These are phyloP conservation scores for Brasilioporus rufonigricans DNA, from an alignment of 768 basidiomycete genomes.

Conservation along the genomic window DNA sequence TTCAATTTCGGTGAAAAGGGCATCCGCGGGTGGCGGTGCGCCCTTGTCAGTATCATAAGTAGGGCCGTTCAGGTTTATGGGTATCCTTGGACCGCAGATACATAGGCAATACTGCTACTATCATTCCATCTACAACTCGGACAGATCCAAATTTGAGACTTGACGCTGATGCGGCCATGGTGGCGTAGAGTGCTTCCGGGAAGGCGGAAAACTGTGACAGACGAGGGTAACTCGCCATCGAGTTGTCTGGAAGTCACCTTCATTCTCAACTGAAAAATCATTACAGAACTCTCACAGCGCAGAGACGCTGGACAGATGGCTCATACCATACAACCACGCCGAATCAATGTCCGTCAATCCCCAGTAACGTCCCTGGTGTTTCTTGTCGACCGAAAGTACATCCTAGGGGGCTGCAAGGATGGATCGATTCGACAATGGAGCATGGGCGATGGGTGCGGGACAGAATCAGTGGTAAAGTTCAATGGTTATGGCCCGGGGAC, in stretches of 20 bases:
- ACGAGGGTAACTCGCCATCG: no score
- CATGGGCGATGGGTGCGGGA: neutral
- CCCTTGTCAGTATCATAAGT: no score
- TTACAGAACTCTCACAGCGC: neutral
- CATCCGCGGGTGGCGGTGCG: no score
- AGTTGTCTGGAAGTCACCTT: neutral
- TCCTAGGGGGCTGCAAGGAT: constrained; percentile 4
- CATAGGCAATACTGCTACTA: no score
- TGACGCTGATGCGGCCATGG: no score
- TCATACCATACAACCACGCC: neutral
- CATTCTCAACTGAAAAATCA: neutral
- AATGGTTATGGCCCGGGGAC: neutral
- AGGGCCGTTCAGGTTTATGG: no score
- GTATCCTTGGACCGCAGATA: no score
- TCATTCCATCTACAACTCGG: no score
- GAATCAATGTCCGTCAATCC: neutral
- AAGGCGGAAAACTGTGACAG: no score
- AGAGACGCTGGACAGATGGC: neutral
- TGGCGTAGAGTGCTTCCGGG: no score
- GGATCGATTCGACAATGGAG: constrained; percentile 10
- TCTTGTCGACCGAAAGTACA: constrained; percentile 3
- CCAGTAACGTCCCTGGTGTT: constrained; percentile 3
- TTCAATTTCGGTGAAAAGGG: no score
- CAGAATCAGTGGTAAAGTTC: neutral
- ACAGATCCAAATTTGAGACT: no score